Evolutionary conservation across 208 protist genomes (phyloP).

Genomic region (Trichomonas tenax): DNA sequence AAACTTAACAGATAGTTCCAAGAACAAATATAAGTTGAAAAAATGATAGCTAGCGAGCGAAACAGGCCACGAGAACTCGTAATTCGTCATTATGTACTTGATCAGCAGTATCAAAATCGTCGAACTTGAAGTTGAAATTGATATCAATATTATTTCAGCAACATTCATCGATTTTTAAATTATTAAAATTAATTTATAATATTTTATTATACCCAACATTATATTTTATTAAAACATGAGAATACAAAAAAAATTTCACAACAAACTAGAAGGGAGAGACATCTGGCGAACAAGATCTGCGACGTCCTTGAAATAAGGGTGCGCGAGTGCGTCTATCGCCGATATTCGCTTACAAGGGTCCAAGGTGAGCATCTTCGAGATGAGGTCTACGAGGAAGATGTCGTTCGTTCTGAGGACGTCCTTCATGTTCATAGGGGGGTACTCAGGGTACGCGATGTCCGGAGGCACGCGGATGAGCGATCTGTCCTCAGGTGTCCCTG

Average conservation of each 20-base stretch:
- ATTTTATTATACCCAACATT: too few species aligned
- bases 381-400: not conserved
- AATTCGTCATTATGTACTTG: not conserved
- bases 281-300: not conserved
- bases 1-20: not conserved
- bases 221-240: too few species aligned
- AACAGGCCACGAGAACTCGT: not conserved
- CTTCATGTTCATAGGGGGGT: not conserved
- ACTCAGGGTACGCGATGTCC: not conserved
- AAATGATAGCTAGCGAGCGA: not conserved
- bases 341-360: not conserved
- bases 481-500: not conserved
- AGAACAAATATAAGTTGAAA: not conserved
- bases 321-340: not conserved
- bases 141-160: not conserved
- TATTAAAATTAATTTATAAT: too few species aligned
- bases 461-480: not conserved
- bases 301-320: not conserved
- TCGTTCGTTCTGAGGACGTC: not conserved
- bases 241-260: not conserved
- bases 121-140: not conserved
- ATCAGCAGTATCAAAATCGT: not conserved
- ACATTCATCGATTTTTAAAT: not conserved
- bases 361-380: not conserved
- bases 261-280: not conserved